Base-by-base conservation (phyloP, 2,329 filamentous ascomycete genomes). In the Mollisiaceae sp. region DNA sequence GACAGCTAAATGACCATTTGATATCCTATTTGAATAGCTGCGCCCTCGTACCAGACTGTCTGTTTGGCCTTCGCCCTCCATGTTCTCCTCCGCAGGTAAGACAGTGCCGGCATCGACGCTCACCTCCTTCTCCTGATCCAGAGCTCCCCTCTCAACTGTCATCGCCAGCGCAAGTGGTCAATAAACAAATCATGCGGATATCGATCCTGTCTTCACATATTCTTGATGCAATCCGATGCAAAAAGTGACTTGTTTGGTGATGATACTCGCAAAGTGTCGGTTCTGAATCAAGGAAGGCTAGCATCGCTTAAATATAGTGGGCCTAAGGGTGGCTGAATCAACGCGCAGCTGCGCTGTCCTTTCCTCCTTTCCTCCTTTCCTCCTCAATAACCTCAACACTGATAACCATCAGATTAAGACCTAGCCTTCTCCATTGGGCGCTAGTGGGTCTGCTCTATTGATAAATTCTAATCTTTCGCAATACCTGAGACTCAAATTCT, bases 1-100 rank as follows among this genome's bases (percentile, higher is more conserved):
- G 20, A 69, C 65, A 59, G 63, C 64, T 12, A 72, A 43, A 56
- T 63, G 55, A 18, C 12, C 14, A 18, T 54, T 35, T 32, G 50
- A 27, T 54, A 35, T 18, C 8, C 24, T 24, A 35, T 54, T 14
- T 32, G 50, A 32, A 35, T 54, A 35, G 8, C 2, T 54, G 15
- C 50, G 50, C 27, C 50, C 50, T 54, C 12, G 50, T 15, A 3
- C 14, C 5, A 9, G 14, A 24, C 11, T n/a, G 18, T 32, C 27
- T 54, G 50, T 4, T 24, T 8, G 50, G 32, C 9, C 24, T 54
- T 54, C 50, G 24, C 32, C 24, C 24, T 54, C 50, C 24, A 54
- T 35, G 8, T 24, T 54, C 24, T 54, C 24, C 24, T 35, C 50
- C 18, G n/a, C 2, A 22, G 24, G 50, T 54, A 18, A 54, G 11